phyloP scores from a whole-genome alignment of 116 monocot species.

The Posidonia oceanica region DNA sequence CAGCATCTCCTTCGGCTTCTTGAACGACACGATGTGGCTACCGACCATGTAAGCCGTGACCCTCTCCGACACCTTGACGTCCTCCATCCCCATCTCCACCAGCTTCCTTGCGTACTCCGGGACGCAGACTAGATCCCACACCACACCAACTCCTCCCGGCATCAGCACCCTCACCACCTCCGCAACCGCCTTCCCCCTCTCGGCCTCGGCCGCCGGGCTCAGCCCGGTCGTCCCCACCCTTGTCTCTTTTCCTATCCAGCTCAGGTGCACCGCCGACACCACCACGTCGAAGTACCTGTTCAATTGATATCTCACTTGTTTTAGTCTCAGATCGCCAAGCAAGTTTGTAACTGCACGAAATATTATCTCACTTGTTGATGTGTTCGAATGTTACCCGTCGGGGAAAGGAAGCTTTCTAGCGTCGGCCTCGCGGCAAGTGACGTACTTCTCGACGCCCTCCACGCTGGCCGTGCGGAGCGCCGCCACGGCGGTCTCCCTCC shows the following conservation, averaged over 20 bases:
- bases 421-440: constrained; percentile 79
- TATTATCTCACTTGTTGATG: too few relatives aligned
- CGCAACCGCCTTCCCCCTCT: constrained; percentile 29
- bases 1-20: constrained; percentile 26
- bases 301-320: background rate
- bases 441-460: constrained; percentile 72
- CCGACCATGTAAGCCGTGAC: constrained; percentile 40
- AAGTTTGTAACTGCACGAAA: too few relatives aligned
- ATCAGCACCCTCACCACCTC: constrained; percentile 68
- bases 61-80: constrained; percentile 45
- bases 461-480: constrained; percentile 40
- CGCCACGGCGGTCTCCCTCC: constrained; percentile 27
- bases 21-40: constrained; percentile 62
- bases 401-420: constrained; percentile 45
- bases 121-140: constrained; percentile 51
- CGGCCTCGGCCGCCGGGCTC: background rate
- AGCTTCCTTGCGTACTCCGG: constrained; percentile 36
- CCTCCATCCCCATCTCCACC: constrained; percentile 68
- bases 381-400: constrained; percentile 18
- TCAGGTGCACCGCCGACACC: constrained; percentile 42
- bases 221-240: background rate
- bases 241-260: constrained; percentile 16
- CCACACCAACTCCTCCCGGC: constrained; percentile 54
- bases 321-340: too few relatives aligned
- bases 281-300: constrained; percentile 16